Conservation (phyloP, 768 basidiomycete species). For the Phanerochaete carnosa region DNA sequence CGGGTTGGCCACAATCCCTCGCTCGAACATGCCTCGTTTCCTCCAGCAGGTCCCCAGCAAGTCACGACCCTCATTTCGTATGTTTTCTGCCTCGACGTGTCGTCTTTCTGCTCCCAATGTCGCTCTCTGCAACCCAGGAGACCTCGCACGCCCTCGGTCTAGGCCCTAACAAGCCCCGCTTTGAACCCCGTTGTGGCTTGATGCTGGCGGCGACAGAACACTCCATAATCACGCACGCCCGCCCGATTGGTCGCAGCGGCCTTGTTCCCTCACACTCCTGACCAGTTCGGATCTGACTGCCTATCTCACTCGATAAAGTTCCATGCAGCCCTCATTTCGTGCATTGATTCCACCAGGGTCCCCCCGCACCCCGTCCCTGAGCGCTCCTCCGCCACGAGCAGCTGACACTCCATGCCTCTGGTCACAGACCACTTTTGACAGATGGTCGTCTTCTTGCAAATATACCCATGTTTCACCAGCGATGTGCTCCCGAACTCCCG, state of each 20-base stretch:
- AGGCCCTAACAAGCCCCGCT: neutral
- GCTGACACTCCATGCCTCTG: neutral
- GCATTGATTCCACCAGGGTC: neutral
- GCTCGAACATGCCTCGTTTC: neutral
- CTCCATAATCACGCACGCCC: neutral
- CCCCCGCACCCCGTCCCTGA: neutral
- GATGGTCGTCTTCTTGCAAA: no score
- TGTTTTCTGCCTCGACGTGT: neutral
- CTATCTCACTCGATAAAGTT: neutral
- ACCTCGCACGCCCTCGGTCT: neutral
- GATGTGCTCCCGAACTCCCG: no score
- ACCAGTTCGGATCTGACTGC: neutral
- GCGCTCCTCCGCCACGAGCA: neutral
- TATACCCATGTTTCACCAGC: no score
- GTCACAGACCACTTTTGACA: no score
- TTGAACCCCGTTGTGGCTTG: constrained; percentile 4
- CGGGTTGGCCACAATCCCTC: neutral
- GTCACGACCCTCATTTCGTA: neutral
- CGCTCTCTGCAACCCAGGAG: neutral
- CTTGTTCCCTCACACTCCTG: neutral
- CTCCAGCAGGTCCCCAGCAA: neutral
- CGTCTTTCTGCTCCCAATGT: neutral
- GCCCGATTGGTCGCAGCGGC: neutral
- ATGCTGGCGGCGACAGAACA: constrained; percentile 1
- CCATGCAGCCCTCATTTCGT: neutral